A percentile compares a stretch with the other conserved stretches of the same genome.
Evolutionary conservation across 164 flowering plant genomes (phyloP).

Genomic region (Stephania cephalantha): DNA sequence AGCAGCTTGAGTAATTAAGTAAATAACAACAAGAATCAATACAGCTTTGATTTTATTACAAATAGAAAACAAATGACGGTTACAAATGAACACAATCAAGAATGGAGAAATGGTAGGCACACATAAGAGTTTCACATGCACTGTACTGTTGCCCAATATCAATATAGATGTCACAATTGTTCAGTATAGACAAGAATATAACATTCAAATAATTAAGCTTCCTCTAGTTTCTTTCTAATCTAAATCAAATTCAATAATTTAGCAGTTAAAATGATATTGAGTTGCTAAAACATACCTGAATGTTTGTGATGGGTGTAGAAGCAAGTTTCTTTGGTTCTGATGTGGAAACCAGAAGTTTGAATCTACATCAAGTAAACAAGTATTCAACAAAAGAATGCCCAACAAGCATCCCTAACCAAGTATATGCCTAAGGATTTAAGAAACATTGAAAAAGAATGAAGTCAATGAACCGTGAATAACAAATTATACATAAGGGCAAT

Average conservation of each 20-base stretch:
- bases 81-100: background rate
- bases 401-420: background rate
- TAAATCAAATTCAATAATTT: background rate
- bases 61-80: background rate
- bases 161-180: background rate
- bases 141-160: too few relatives aligned
- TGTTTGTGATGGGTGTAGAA: slow-evolving; percentile 80
- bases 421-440: background rate
- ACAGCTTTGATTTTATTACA: background rate
- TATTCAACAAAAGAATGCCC: slow-evolving; percentile 4
- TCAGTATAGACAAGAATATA: background rate
- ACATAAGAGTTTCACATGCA: too few relatives aligned
- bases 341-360: slow-evolving; percentile 74
- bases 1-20: background rate
- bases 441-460: background rate
- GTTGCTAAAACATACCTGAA: slow-evolving; percentile 57
- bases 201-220: background rate
- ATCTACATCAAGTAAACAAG: slow-evolving; percentile 43
- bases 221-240: background rate
- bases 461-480: background rate
- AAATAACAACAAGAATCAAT: background rate
- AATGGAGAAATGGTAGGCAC: background rate
- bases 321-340: slow-evolving; percentile 81
- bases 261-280: background rate
- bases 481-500: background rate